phyloP scores from a whole-genome alignment of 768 basidiomycete species.

The Hypsizygus marmoreus region DNA sequence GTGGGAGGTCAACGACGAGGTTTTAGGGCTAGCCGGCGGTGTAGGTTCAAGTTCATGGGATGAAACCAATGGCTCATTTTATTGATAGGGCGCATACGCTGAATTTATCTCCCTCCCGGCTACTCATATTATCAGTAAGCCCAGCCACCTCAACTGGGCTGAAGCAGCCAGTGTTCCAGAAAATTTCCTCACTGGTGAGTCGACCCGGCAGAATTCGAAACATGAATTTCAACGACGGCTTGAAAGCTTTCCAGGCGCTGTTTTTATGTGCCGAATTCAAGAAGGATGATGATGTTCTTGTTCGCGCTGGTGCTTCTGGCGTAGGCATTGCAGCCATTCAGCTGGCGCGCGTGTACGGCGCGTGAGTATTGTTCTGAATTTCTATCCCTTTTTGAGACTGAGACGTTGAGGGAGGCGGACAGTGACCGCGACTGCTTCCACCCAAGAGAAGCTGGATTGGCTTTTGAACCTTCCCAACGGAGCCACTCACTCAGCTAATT shows the following conservation, averaged over 20 bases:
- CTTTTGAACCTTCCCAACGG: conserved; percentile 66
- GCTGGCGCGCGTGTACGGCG: conserved; percentile 71
- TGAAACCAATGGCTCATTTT: background rate
- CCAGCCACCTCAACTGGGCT: conserved; percentile 70
- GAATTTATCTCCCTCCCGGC: conserved; percentile 75
- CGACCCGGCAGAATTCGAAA: background rate
- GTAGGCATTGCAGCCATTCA: conserved; percentile 90
- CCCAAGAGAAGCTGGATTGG: conserved; percentile 79
- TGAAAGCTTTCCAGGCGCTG: conserved; percentile 48
- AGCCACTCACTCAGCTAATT: conserved; percentile 79
- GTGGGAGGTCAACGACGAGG: conserved; percentile 70
- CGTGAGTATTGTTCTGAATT: conserved; percentile 48
- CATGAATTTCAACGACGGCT: background rate
- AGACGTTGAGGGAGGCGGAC: conserved; percentile 43
- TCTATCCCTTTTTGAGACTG: background rate
- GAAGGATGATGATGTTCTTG: conserved; percentile 71
- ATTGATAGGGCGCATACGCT: conserved; percentile 81
- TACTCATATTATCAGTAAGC: conserved; percentile 74
- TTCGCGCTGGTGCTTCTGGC: conserved; percentile 91
- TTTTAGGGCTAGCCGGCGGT: conserved; percentile 78
- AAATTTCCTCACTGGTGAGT: conserved; percentile 78
- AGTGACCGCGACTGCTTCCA: conserved; percentile 86
- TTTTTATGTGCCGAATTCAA: conserved; percentile 70
- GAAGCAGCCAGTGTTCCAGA: conserved; percentile 91
- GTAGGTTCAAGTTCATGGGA: too few relatives aligned